A percentile compares a stretch with the other conserved stretches of the same genome.
phyloP scores from a whole-genome alignment of 2,329 filamentous ascomycete genomes.

The Emergomyces orientalis region DNA sequence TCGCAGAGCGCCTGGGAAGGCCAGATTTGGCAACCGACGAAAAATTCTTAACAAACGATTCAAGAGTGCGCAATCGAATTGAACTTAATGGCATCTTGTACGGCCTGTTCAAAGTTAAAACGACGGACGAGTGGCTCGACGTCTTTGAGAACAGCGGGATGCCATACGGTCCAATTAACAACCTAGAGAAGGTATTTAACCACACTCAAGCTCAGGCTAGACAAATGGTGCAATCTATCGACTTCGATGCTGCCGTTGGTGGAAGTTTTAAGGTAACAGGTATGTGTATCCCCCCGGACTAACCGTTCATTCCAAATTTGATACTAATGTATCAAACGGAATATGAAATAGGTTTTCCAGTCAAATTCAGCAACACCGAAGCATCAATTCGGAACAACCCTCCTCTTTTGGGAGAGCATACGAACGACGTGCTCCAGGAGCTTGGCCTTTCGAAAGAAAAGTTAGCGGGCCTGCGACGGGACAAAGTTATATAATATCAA shows the following conservation, averaged over 20 bases:
- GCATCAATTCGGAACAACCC: conserved; percentile 19
- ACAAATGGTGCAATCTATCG: conserved; percentile 28
- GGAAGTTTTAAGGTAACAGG: conserved; percentile 25
- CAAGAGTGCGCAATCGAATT: conserved; percentile 47
- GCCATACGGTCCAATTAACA: conserved; percentile 42
- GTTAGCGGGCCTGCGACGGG: conserved; percentile 16
- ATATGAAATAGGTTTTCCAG: conserved; percentile 16
- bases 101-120: conserved; percentile 26
- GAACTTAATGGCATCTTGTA: conserved; percentile 32
- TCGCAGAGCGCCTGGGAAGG: conserved; percentile 51
- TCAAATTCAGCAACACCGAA: conserved; percentile 28
- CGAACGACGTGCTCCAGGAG: conserved; percentile 20
- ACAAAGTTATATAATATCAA: conserved; percentile 3
- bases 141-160: conserved; percentile 37
- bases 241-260: conserved; percentile 17
- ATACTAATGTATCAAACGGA: background rate
- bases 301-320: background rate
- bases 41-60: conserved; percentile 52
- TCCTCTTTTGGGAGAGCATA: conserved; percentile 27
- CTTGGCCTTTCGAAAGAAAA: conserved; percentile 17
- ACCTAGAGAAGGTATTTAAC: conserved; percentile 35
- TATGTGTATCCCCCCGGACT: conserved; percentile 7
- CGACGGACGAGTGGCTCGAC: conserved; percentile 34
- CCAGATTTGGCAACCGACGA: conserved; percentile 53
- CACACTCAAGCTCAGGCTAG: conserved; percentile 38